Percentiles rank a stretch among this genome's conserved stretches.
Evolutionary conservation across 805 yeast genomes (phyloP).

Genomic region (Cyberlindnera japonica): DNA sequence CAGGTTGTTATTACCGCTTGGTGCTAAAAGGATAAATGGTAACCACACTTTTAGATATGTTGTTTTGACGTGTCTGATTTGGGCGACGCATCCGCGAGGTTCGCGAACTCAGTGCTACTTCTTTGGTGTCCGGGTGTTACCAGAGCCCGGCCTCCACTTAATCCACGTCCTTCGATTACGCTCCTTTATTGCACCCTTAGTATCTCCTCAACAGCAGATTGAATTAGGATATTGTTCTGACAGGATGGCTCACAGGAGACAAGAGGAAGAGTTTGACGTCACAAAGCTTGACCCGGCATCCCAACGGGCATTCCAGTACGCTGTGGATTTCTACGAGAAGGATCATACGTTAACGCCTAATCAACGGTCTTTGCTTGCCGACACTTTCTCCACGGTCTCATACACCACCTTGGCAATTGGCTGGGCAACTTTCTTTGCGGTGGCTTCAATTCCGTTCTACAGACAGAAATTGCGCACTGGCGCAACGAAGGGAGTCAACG

Average conservation of each 20-base stretch:
- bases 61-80: too few relatives aligned
- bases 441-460: slow-evolving; percentile 42
- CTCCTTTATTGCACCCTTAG: too few relatives aligned
- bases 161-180: too few relatives aligned
- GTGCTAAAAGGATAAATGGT: too few relatives aligned
- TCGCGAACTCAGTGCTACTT: too few relatives aligned
- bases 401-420: slow-evolving; percentile 35
- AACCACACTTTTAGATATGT: neutral
- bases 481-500: slow-evolving; percentile 35
- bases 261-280: slow-evolving; percentile 10
- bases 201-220: too few relatives aligned
- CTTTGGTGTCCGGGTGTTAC: neutral
- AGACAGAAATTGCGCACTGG: slow-evolving; percentile 33
- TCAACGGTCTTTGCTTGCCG: slow-evolving; percentile 41
- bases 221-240: too few relatives aligned
- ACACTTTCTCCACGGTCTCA: slow-evolving; percentile 35
- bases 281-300: slow-evolving; percentile 15
- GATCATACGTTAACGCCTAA: slow-evolving; percentile 40
- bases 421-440: slow-evolving; percentile 38
- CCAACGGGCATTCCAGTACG: slow-evolving; percentile 38
- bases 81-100: neutral
- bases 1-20: too few relatives aligned
- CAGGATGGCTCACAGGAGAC: too few relatives aligned
- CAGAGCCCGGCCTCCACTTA: neutral
- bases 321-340: slow-evolving; percentile 45